These are phyloP conservation scores for Mycena latifolia DNA, from an alignment of 768 basidiomycete genomes.

Conservation along the genomic window DNA sequence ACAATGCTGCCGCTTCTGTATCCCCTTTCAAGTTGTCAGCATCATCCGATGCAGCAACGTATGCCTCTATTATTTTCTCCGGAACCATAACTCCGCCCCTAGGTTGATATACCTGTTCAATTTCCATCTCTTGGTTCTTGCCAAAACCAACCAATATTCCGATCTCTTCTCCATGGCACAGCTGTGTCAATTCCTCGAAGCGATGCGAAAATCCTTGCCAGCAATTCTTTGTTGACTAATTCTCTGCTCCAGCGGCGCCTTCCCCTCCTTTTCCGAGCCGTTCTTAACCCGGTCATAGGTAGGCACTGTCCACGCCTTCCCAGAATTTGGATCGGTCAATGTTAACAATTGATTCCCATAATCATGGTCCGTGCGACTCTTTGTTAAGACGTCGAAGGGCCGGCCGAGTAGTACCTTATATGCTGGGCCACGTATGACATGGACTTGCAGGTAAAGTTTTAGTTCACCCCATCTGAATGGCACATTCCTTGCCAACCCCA, in stretches of 20 bases:
- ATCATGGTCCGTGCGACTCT: background rate
- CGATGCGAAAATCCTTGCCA: slow-evolving; percentile 3
- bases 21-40: background rate
- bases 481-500: slow-evolving; percentile 36
- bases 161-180: slow-evolving; percentile 26
- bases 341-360: background rate
- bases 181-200: slow-evolving; percentile 20
- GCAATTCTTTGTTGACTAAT: background rate
- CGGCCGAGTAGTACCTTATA: background rate
- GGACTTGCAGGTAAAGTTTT: background rate
- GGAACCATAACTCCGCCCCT: slow-evolving; percentile 23
- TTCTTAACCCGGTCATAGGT: background rate
- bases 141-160: slow-evolving; percentile 24
- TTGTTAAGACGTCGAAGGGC: background rate
- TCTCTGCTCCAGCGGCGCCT: background rate
- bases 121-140: slow-evolving; percentile 12
- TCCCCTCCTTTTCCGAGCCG: background rate
- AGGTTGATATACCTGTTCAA: slow-evolving; percentile 15
- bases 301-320: too few relatives aligned
- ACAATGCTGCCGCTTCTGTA: background rate
- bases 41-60: slow-evolving; percentile 9
- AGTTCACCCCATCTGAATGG: background rate
- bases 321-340: background rate
- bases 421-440: background rate
- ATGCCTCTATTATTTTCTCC: slow-evolving; percentile 14